These are phyloP conservation scores for Spathaspora hagerdaliae DNA, from an alignment of 805 yeast genomes.

Conservation along the genomic window DNA sequence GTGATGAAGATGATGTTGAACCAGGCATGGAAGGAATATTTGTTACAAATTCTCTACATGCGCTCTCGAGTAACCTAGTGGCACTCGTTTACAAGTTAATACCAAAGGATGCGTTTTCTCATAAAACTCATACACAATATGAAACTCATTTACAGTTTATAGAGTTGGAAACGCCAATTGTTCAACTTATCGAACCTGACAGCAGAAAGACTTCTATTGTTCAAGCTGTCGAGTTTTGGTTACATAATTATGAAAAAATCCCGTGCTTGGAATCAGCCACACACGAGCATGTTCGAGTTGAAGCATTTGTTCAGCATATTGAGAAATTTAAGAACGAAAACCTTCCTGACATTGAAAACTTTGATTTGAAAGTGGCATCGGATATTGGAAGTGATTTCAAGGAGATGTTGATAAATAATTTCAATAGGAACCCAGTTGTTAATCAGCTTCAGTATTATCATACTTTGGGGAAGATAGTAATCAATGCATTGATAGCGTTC, in stretches of 20 bases:
- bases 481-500: slow-evolving; percentile 11
- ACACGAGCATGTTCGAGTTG: not conserved
- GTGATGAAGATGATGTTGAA: slow-evolving; percentile 8
- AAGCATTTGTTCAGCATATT: slow-evolving; percentile 1
- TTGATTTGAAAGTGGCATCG: not conserved
- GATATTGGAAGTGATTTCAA: not conserved
- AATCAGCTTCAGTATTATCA: slow-evolving; percentile 6
- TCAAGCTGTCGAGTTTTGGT: slow-evolving; percentile 19
- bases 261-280: slow-evolving; percentile 8
- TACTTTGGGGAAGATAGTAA: slow-evolving; percentile 10
- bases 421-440: slow-evolving; percentile 4
- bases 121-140: slow-evolving; percentile 21
- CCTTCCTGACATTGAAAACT: not conserved
- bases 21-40: slow-evolving; percentile 24
- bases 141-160: slow-evolving; percentile 24
- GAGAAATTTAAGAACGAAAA: slow-evolving; percentile 1
- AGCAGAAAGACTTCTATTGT: slow-evolving; percentile 17
- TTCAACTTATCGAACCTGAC: not conserved
- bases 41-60: slow-evolving; percentile 20
- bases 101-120: slow-evolving; percentile 24
- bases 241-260: slow-evolving; percentile 13
- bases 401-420: slow-evolving; percentile 1
- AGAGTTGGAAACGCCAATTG: slow-evolving; percentile 7
- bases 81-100: slow-evolving; percentile 20
- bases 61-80: slow-evolving; percentile 15